Evolutionary conservation across 2,329 filamentous ascomycete genomes (phyloP).

Genomic region (Fusarium avenaceum): DNA sequence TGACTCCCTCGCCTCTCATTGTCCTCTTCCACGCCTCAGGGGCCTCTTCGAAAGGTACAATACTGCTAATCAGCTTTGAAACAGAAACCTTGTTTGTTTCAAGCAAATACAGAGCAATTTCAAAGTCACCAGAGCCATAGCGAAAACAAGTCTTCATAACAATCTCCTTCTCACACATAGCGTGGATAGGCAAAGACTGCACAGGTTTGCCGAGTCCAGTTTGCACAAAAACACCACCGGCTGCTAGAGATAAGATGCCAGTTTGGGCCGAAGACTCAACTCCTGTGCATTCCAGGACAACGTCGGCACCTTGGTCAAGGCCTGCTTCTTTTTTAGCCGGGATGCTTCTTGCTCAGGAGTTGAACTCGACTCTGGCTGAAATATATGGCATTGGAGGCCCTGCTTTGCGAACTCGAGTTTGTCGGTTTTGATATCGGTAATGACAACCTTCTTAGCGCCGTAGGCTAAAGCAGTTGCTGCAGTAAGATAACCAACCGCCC

Average conservation of each 20-base stretch:
- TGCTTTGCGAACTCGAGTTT: constrained; percentile 40
- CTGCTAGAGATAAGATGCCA: constrained; percentile 16
- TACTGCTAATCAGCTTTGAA: constrained; percentile 81
- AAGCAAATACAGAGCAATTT: constrained; percentile 82
- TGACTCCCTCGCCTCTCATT: constrained; percentile 83
- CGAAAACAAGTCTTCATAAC: constrained; percentile 88
- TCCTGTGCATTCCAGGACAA: constrained; percentile 40
- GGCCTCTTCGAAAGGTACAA: constrained; percentile 77
- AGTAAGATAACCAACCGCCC: constrained; percentile 87
- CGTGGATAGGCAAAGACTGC: constrained; percentile 71
- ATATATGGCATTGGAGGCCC: constrained; percentile 22
- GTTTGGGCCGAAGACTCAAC: constrained; percentile 35
- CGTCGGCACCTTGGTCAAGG: constrained; percentile 80
- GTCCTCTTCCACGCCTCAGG: constrained; percentile 84
- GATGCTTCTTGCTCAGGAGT: constrained; percentile 30
- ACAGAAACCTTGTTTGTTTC: constrained; percentile 78
- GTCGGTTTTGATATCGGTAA: constrained; percentile 36
- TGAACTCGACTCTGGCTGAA: neutral
- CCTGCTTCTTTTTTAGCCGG: constrained; percentile 9
- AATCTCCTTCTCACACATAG: constrained; percentile 88
- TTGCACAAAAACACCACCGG: constrained; percentile 37
- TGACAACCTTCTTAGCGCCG: constrained; percentile 73
- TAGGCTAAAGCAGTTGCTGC: constrained; percentile 86
- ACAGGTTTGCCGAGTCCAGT: constrained; percentile 37
- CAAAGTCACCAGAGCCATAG: constrained; percentile 89